A percentile compares a stretch with the other conserved stretches of the same genome.
These are phyloP conservation scores for Elsinoe necatrix DNA, from an alignment of 2,329 filamentous ascomycete species.

Conservation along the genomic window DNA sequence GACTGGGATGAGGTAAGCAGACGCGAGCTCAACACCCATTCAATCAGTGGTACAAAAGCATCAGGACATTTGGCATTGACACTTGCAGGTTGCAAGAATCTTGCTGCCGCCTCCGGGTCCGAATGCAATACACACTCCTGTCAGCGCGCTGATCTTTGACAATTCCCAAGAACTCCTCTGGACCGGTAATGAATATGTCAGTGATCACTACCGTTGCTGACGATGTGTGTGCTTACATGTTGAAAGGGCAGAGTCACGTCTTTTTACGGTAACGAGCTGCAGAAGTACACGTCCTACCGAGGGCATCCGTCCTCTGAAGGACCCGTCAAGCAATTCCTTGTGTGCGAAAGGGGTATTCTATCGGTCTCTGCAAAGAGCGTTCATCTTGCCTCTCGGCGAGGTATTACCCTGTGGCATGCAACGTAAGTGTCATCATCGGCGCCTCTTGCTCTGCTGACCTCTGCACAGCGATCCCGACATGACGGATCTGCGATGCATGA, in stretches of 20 bases:
- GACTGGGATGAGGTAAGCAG: slow-evolving; percentile 43
- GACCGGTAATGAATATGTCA: slow-evolving; percentile 84
- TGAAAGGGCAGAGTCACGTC: slow-evolving; percentile 75
- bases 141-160: slow-evolving; percentile 82
- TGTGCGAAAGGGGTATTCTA: slow-evolving; percentile 84
- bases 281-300: slow-evolving; percentile 83
- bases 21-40: background rate
- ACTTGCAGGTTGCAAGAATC: slow-evolving; percentile 64
- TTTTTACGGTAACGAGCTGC: slow-evolving; percentile 76
- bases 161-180: slow-evolving; percentile 82
- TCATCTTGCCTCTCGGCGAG: slow-evolving; percentile 79
- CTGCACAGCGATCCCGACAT: slow-evolving; percentile 60
- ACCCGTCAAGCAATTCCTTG: slow-evolving; percentile 75
- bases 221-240: background rate
- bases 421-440: slow-evolving; percentile 41
- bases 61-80: slow-evolving; percentile 8
- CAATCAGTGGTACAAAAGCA: background rate
- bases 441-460: background rate
- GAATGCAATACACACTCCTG: slow-evolving; percentile 56
- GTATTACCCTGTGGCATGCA: slow-evolving; percentile 81
- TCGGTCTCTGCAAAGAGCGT: slow-evolving; percentile 74
- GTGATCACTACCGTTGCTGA: slow-evolving; percentile 25
- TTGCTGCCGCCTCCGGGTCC: slow-evolving; percentile 68
- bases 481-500: slow-evolving; percentile 87
- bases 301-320: slow-evolving; percentile 62